Evolutionary conservation across 768 basidiomycete species (phyloP).

Genomic region (Rhodocollybia butyracea): DNA sequence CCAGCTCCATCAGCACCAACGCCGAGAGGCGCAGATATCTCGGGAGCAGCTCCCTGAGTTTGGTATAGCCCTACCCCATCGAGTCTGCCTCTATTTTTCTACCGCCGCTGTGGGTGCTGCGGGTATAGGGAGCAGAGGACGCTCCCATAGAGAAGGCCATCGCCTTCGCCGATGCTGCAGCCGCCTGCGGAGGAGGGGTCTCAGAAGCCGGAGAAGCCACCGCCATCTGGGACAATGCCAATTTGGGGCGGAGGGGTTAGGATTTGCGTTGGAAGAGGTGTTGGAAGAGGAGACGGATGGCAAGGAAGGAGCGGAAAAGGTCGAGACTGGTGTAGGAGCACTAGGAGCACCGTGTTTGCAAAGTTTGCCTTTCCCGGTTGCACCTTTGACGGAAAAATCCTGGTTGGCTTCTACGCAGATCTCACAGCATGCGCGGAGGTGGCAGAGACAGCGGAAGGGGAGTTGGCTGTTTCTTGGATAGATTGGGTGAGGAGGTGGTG

Average conservation of each 20-base stretch:
- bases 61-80: conserved; percentile 56
- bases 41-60: conserved; percentile 61
- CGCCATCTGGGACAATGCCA: conserved; percentile 32
- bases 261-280: neutral
- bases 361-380: conserved; percentile 16
- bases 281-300: neutral
- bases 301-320: neutral
- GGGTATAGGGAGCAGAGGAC: conserved; percentile 31
- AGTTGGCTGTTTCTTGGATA: conserved; percentile 47
- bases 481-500: neutral
- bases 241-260: conserved; percentile 6
- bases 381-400: conserved; percentile 16
- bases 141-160: conserved; percentile 63
- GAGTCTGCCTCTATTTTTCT: conserved; percentile 11
- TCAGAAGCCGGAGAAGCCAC: conserved; percentile 69
- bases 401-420: conserved; percentile 69
- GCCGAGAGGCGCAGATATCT: conserved; percentile 78
- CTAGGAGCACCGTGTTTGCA: neutral
- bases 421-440: conserved; percentile 51
- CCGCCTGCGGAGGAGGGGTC: conserved; percentile 45
- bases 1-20: conserved; percentile 73
- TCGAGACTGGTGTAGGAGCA: neutral
- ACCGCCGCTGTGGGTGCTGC: conserved; percentile 18
- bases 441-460: conserved; percentile 54
- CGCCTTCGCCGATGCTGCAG: conserved; percentile 19